Evolutionary conservation across 768 basidiomycete genomes (phyloP), one percentile per base, ranked within the genome.

Genomic region (Chlorophyllum brunneum): DNA sequence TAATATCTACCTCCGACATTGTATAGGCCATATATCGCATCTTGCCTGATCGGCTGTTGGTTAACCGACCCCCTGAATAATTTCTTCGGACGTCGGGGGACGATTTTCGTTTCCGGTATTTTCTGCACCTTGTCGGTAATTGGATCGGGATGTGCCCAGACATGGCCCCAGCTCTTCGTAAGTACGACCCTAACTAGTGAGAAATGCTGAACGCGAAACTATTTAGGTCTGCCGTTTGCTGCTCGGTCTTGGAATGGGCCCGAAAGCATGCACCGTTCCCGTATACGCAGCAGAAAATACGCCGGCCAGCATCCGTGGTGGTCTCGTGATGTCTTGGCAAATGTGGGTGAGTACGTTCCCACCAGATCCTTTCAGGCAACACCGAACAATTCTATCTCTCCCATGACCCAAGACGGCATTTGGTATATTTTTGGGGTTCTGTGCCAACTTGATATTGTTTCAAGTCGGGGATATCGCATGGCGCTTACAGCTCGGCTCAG

Each of bases 281-380:
- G 76, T 86, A 13, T 85, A 74, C 59, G 77, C 84, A 9, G 81
- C 85, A 3, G 87, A 98, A 67, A 85, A 86, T 62, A 74, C 85
- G 0, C 94, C 94, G 0, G 82, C 92, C 0, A 69, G 70, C 13
- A 91, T 98, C 51, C 83, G 94, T 60, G 93, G 93, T 51, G 92
- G 85, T 1, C 80, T 95, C 23, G 89, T 92, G 52, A 95, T 94
- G 92, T 87, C 81, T 62, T 95, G 93, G 91, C 89, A 92, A 67
- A 75, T 89, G 72, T 92, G 89, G 89, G 76, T 72, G 34, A 60
- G 71, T 66, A 46, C n/a, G 15, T 11, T 54, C n/a, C n/a, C n/a
- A n/a, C n/a, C n/a, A n/a, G n/a, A n/a, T 22, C 5, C 8, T 20
- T 27, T 10, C 2, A 16, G 37, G 27, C 20, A n/a, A 39, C 42